These are phyloP conservation scores for Gryganskiella cystojenkinii DNA, from an alignment of 192 early-diverging fungal species.

Conservation along the genomic window DNA sequence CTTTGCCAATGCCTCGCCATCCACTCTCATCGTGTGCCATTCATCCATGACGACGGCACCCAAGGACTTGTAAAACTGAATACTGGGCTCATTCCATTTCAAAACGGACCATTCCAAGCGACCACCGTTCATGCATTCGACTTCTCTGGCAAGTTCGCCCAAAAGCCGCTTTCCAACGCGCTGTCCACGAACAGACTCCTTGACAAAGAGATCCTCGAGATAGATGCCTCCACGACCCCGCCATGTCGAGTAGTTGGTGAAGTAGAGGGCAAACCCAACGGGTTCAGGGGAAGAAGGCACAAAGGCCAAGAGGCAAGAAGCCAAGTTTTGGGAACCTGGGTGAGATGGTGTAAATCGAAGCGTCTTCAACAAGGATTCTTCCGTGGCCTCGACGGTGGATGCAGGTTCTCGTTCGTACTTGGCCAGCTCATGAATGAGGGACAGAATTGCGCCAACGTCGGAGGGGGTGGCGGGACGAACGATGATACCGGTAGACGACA, in stretches of 20 bases:
- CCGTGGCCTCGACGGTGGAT: slow-evolving; percentile 77
- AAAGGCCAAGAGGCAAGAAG: slow-evolving; percentile 23
- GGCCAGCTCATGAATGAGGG: slow-evolving; percentile 80
- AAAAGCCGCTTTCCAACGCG: slow-evolving; percentile 79
- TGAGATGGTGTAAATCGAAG: slow-evolving; percentile 73
- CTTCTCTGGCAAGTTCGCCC: slow-evolving; percentile 72
- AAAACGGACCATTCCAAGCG: slow-evolving; percentile 88
- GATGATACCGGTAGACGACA: slow-evolving; percentile 29
- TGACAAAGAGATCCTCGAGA: slow-evolving; percentile 87
- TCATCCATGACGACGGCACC: slow-evolving; percentile 76
- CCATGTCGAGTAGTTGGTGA: slow-evolving; percentile 87
- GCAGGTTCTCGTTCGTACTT: slow-evolving; percentile 76
- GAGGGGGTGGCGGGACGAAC: slow-evolving; percentile 63
- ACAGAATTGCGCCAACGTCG: slow-evolving; percentile 73
- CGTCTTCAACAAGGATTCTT: slow-evolving; percentile 65
- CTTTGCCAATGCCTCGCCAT: slow-evolving; percentile 64
- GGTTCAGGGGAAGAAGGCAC: slow-evolving; percentile 39
- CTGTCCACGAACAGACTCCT: slow-evolving; percentile 66
- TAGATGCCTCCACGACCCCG: slow-evolving; percentile 81
- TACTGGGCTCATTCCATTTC: slow-evolving; percentile 87
- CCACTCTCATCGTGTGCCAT: slow-evolving; percentile 82
- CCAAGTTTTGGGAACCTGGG: slow-evolving; percentile 72
- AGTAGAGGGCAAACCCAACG: slow-evolving; percentile 87
- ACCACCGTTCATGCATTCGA: slow-evolving; percentile 72
- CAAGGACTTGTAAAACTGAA: slow-evolving; percentile 78